These are phyloP conservation scores for Phaeoacremonium minimum DNA, from an alignment of 2,329 filamentous ascomycete species.

Conservation along the genomic window DNA sequence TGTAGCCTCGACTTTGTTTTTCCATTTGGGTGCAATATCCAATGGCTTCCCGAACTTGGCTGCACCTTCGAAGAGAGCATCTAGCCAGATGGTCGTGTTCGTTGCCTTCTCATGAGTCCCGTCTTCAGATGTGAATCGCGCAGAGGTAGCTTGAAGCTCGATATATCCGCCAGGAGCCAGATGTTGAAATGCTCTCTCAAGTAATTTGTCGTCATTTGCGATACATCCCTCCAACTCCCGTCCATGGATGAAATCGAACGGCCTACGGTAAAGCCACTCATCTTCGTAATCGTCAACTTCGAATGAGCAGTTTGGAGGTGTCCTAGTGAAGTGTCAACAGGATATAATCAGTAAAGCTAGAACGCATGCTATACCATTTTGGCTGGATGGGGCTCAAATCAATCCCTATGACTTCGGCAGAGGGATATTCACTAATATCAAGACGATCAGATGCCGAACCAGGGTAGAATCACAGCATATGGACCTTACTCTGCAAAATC, in stretches of 20 bases:
- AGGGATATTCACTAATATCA: constrained; percentile 10
- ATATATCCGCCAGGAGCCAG: constrained; percentile 15
- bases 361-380: constrained; percentile 4
- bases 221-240: constrained; percentile 14
- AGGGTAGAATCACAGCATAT: neutral
- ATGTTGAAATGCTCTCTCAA: constrained; percentile 11
- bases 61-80: constrained; percentile 11
- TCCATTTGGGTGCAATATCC: constrained; percentile 5
- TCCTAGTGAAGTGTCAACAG: constrained; percentile 8
- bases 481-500: constrained; percentile 13
- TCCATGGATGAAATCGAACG: constrained; percentile 17
- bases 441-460: neutral
- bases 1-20: constrained; percentile 16
- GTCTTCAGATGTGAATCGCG: constrained; percentile 11
- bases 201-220: constrained; percentile 9
- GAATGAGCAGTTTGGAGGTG: constrained; percentile 16
- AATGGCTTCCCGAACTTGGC: constrained; percentile 7
- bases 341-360: neutral
- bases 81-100: constrained; percentile 13
- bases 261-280: constrained; percentile 13
- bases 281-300: constrained; percentile 18
- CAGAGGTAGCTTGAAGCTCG: constrained; percentile 16
- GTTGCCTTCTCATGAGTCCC: constrained; percentile 11
- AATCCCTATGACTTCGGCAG: constrained; percentile 14
- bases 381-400: constrained; percentile 18